Conservation (phyloP, 192 early-diverging fungal genomes). For the Entomortierella lignicola region DNA sequence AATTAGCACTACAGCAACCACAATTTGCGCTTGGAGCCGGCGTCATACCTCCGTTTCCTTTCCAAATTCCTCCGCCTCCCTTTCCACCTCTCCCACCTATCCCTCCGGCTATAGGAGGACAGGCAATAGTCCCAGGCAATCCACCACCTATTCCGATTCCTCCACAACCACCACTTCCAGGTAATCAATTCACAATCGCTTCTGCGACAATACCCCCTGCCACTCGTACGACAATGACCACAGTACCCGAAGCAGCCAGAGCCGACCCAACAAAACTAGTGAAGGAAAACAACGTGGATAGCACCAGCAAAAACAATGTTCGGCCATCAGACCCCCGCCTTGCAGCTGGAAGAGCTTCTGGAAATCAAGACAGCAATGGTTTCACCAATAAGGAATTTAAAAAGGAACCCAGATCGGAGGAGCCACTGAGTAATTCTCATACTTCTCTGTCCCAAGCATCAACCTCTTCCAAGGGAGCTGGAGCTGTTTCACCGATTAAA, state of each 20-base stretch:
- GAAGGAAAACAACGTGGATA: not conserved
- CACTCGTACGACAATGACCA: constrained; percentile 3
- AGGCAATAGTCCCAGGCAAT: not conserved
- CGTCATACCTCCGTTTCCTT: not conserved
- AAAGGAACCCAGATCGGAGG: too few species aligned
- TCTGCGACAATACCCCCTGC: constrained; percentile 18
- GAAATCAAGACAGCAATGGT: too few species aligned
- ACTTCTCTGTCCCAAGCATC: too few species aligned
- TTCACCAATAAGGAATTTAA: too few species aligned
- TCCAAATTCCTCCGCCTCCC: not conserved
- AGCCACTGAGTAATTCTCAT: too few species aligned
- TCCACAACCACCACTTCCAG: not conserved
- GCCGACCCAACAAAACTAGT: not conserved
- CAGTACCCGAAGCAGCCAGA: not conserved
- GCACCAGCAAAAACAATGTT: too few species aligned
- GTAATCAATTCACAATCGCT: constrained; percentile 10
- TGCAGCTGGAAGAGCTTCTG: too few species aligned
- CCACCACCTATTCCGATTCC: not conserved
- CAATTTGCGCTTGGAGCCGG: not conserved
- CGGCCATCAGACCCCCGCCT: too few species aligned
- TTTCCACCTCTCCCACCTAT: not conserved
- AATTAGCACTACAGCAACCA: not conserved
- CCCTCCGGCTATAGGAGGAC: not conserved
- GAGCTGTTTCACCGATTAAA: too few species aligned
- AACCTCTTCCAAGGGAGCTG: too few species aligned